Evolutionary conservation across 148 eudicot genomes (phyloP), one percentile per base, ranked within the genome.

Genomic region (Hydrangea macrophylla): DNA sequence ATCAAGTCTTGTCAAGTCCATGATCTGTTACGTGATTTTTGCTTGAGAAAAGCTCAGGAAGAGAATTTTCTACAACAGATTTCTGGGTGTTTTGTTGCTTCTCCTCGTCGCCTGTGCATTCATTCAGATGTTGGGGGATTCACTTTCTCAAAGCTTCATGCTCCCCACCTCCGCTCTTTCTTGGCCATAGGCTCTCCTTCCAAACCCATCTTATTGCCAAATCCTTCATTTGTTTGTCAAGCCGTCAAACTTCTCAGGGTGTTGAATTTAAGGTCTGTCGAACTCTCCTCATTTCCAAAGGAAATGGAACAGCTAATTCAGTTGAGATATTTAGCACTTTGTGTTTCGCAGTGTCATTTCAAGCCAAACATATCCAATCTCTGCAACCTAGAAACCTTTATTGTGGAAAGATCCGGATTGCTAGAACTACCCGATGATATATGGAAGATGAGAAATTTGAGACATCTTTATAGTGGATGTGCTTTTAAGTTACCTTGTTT

Each of bases 361-460:
- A 35, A n/a, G n/a, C n/a, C n/a, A n/a, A n/a, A n/a, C n/a, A 35
- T 35, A 23, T 23, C 2, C 58, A 55, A 55, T 13, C 58, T 55
- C 13, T 55, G 28, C 12, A 55, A 55, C 15, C 22, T 55, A 7
- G 58, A 55, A 55, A 55, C 58, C 7, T 12, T 11, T 36, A 37
- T n/a, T 60, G 27, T 35, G n/a, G 4, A 35, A 35, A 4, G 39
- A 35, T 35, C 8, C 39, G 8, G 39, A 8, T 35, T 4, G 39
- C 4, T 35, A 8, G 8, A 35, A 35, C 8, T 35, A 35, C 39
- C 39, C 0, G 0, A 10, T 20, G 5, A 10, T 37, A 23, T 61
- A 4, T 37, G 1, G 18, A 37, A 61, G 48, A 61, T 61, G 65
- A 50, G 10, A 12, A 61, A 61, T n/a, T 37, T 61, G 31, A 61